Conservation (phyloP, 257 asterid genomes). For the Schizonepeta tenuifolia region DNA sequence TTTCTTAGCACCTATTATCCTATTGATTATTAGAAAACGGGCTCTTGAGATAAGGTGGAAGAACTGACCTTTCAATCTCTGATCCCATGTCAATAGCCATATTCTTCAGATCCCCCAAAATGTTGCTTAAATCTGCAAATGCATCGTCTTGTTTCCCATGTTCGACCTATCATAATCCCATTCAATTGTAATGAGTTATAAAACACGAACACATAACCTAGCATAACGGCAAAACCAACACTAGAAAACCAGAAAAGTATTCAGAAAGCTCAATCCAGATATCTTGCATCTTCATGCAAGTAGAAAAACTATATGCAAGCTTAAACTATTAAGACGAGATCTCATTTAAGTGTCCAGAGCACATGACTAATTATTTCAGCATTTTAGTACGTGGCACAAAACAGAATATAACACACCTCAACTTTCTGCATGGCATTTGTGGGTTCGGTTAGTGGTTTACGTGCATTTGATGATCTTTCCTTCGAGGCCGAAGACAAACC, state of each 20-base stretch:
- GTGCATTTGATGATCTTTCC: conserved; percentile 51
- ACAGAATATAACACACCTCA: conserved; percentile 55
- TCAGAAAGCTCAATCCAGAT: not conserved
- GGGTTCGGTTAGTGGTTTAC: conserved; percentile 59
- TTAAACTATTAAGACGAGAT: conserved; percentile 7
- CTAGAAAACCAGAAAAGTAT: not conserved
- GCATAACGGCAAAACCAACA: conserved; percentile 9
- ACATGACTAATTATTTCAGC: not conserved
- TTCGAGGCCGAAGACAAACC: conserved; percentile 73
- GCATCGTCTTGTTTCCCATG: conserved; percentile 70
- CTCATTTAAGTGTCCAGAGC: not conserved
- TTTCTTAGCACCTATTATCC: not conserved
- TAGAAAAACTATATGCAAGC: not conserved
- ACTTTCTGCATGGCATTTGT: conserved; percentile 78
- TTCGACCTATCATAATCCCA: conserved; percentile 54
- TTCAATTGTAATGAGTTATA: conserved; percentile 7
- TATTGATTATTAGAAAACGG: not conserved
- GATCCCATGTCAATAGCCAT: conserved; percentile 86
- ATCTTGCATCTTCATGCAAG: not conserved
- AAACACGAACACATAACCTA: not conserved
- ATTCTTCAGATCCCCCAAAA: conserved; percentile 72
- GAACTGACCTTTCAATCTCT: conserved; percentile 64
- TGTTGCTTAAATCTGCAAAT: conserved; percentile 55
- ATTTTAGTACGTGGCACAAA: not conserved
- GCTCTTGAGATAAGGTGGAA: not conserved